Conservation (phyloP, 2,329 filamentous ascomycete species). For the Ophiostoma sp. region DNA sequence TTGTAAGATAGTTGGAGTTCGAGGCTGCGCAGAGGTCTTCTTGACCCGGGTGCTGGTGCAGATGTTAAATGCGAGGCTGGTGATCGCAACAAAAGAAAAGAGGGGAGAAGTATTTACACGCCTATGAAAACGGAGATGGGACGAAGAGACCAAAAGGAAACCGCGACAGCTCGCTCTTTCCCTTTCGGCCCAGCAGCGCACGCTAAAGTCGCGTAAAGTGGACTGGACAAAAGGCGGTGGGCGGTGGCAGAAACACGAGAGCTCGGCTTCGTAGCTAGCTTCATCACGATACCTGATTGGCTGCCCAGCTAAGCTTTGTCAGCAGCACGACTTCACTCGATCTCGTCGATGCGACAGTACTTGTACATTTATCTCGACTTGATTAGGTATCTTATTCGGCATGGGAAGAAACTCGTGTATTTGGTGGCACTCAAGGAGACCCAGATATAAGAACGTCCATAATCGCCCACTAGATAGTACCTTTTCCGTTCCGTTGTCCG, state of each 20-base stretch:
- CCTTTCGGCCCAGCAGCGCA: conserved; percentile 4
- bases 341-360: background rate
- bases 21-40: background rate
- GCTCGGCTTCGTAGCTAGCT: conserved; percentile 11
- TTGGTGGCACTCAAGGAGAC: background rate
- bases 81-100: background rate
- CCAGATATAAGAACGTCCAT: background rate
- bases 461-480: background rate
- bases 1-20: background rate
- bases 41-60: background rate
- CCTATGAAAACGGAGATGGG: conserved; percentile 1
- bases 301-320: background rate
- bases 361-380: background rate
- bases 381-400: background rate
- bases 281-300: conserved; percentile 16
- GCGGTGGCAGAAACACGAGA: conserved; percentile 19
- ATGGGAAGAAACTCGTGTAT: conserved; percentile 3
- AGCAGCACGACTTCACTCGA: background rate
- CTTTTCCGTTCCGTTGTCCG: background rate
- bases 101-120: background rate
- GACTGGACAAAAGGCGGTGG: conserved; percentile 16
- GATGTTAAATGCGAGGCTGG: background rate
- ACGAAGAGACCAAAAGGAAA: conserved; percentile 4
- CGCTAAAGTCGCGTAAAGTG: conserved; percentile 25
- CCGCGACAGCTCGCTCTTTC: conserved; percentile 19